A percentile compares a stretch with the other conserved stretches of the same genome.
Evolutionary conservation across 1,284 basidiomycete species (phyloP).

Genomic region (Exobasidium cylindrosporum): DNA sequence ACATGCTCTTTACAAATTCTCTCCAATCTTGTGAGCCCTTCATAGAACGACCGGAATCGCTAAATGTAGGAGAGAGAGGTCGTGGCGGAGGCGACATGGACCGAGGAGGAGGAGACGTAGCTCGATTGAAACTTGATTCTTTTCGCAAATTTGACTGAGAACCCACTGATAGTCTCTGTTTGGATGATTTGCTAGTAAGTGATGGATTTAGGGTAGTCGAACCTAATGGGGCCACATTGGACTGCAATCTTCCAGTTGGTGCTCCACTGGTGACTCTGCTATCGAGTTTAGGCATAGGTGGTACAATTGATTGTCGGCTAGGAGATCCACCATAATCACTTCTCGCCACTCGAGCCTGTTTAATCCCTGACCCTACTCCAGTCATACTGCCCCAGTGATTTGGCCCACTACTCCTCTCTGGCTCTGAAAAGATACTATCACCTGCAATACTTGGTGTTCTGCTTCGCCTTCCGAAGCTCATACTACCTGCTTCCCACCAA

Average conservation of each 20-base stretch:
- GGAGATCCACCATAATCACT: conserved; percentile 16
- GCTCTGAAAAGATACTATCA: conserved; percentile 42
- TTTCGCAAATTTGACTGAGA: conserved; percentile 2
- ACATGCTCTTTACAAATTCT: conserved; percentile 42
- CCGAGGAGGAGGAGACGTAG: background rate
- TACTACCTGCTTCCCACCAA: conserved; percentile 40
- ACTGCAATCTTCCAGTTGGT: background rate
- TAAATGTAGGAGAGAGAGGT: background rate
- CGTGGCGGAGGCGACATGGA: background rate
- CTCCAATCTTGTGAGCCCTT: conserved; percentile 34
- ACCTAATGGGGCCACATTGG: conserved; percentile 3
- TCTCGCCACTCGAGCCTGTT: background rate
- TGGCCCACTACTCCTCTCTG: conserved; percentile 14
- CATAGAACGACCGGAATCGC: background rate
- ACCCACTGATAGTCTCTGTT: conserved; percentile 21
- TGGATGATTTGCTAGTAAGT: background rate
- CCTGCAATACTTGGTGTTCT: conserved; percentile 39
- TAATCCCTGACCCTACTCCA: conserved; percentile 13
- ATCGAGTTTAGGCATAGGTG: background rate
- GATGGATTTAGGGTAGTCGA: conserved; percentile 2
- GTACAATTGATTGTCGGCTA: conserved; percentile 15
- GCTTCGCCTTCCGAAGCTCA: conserved; percentile 23
- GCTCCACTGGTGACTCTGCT: background rate
- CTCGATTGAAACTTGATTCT: background rate
- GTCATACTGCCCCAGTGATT: conserved; percentile 12